Base-by-base conservation (phyloP, 139 green algal genomes). In the Chlorella sp. region DNA sequence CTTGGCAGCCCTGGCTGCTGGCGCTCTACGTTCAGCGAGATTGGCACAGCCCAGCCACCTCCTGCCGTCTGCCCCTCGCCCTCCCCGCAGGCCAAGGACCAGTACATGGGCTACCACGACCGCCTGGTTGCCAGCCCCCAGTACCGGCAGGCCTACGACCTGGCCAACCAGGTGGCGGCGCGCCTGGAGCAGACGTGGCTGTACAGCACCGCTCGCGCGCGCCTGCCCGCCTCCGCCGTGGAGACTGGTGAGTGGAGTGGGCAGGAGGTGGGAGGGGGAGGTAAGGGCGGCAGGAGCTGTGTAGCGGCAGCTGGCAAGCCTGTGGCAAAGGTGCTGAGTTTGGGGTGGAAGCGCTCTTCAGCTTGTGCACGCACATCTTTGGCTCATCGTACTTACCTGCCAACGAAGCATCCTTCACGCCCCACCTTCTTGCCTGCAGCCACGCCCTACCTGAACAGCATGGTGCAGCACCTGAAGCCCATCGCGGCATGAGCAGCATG, bases 91-190 rank as follows among this genome's bases (percentile, higher is more conserved):
- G 76, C 76, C 38, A 41, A 28, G 9, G 40, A 26, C 0, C 76
- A 82, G 38, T 88, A 88, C 46, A 44, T 70, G 36, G 22, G 38
- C 8, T 34, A 86, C 34, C 87, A 90, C 38, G 87, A 90, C 77
- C 32, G 13, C n/a, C 76, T 90, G 32, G 82, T 90, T 16, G 68
- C 76, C 14, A 84, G 76, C 13, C 72, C 60, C 30, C 82, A 83
- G 76, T 90, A 90, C 82, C 83, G 83, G 68, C 84, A 89, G 56
- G 43, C 75, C 30, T 86, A 77, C 60, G n/a, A 40, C 43, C 65
- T 83, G 65, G 74, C 85, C 28, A 20, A 38, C 34, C 34, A 38
- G 16, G 32, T 82, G n/a, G 48, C 76, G 36, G 48, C 78, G 41
- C 67, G 72, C 26, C 78, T 51, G 19, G 78, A 88, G 67, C n/a